Evolutionary conservation across 495 filamentous ascomycete species (phyloP), one percentile per base, ranked within the genome.

Genomic region (Podospora comata): DNA sequence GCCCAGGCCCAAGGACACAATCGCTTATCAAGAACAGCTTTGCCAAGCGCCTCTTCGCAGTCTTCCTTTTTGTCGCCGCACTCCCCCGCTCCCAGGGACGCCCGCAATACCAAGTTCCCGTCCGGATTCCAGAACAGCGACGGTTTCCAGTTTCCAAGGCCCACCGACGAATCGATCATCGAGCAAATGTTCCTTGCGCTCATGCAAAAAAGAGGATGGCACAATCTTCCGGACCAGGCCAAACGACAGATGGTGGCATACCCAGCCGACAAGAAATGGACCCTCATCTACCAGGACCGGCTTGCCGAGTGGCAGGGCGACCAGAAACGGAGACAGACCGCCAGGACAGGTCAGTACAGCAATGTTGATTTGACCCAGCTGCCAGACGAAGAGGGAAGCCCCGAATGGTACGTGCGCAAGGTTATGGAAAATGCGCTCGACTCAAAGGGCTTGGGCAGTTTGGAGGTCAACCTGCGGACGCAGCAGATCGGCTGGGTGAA

Each of bases 401-500:
- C 95, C 2, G 96, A 99, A 80, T 99, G 94, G 94, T 99, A 95
- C 81, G 96, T 99, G 20, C 91, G 90, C 75, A 96, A 92, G 79
- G 92, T 99, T 48, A 92, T 98, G 92, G 93, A 97, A 70, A 95
- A 97, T 76, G 91, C 86, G 32, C 94, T 99, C 69, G 92, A 92
- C 57, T 86, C 90, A 65, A 97, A 99, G 81, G 91, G 96, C 63
- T 81, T 99, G 19, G 90, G 90, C 60, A 96, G 92, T 81, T 80
- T 99, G 72, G 92, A 92, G 76, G 96, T 99, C 78, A 96, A 92
- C 80, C 75, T 99, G 72, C 85, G 95, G 68, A 98, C 96, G 39
- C 96, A 99, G 75, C 95, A 96, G 55, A 98, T 99, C 71, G 92
- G 90, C 80, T 99, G 95, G 95, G 96, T 99, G 65, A 93, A 90